Percentiles rank a stretch among this genome's conserved stretches.
phyloP scores from a whole-genome alignment of 306 rosid genomes.

The Sechiopsis laciniata region DNA sequence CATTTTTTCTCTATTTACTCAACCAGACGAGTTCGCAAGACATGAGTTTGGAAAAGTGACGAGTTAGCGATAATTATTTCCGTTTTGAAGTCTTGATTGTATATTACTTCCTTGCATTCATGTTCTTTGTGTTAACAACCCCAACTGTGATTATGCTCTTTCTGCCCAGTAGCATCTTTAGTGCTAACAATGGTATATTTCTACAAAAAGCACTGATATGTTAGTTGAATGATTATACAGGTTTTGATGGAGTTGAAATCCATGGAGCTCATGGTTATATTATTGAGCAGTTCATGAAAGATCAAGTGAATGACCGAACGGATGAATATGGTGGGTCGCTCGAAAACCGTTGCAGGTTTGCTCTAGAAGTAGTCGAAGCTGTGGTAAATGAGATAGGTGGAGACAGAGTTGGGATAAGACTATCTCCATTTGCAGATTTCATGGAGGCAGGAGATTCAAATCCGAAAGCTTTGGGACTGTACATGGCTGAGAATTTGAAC shows the following conservation, averaged over 20 bases:
- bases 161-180: not conserved
- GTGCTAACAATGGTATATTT: not conserved
- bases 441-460: conserved; percentile 53
- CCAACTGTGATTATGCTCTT: not conserved
- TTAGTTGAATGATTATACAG: conserved; percentile 18
- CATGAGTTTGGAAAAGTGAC: not conserved
- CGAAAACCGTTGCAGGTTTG: conserved; percentile 61
- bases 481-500: conserved; percentile 40
- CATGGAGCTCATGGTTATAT: conserved; percentile 40
- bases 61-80: not conserved
- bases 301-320: conserved; percentile 33
- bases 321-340: conserved; percentile 39
- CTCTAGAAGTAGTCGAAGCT: conserved; percentile 43
- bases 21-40: no score
- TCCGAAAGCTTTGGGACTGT: conserved; percentile 48
- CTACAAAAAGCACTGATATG: not conserved
- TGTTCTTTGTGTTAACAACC: not conserved
- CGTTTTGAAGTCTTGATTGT: not conserved
- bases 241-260: conserved; percentile 47
- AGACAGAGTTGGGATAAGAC: conserved; percentile 58
- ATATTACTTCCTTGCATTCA: not conserved
- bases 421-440: conserved; percentile 57
- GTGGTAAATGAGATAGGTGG: conserved; percentile 47
- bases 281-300: conserved; percentile 37
- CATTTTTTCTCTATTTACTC: not conserved